These are phyloP conservation scores for Triticum turgidum DNA, from an alignment of 176 grass and related monocot genomes.

Conservation along the genomic window DNA sequence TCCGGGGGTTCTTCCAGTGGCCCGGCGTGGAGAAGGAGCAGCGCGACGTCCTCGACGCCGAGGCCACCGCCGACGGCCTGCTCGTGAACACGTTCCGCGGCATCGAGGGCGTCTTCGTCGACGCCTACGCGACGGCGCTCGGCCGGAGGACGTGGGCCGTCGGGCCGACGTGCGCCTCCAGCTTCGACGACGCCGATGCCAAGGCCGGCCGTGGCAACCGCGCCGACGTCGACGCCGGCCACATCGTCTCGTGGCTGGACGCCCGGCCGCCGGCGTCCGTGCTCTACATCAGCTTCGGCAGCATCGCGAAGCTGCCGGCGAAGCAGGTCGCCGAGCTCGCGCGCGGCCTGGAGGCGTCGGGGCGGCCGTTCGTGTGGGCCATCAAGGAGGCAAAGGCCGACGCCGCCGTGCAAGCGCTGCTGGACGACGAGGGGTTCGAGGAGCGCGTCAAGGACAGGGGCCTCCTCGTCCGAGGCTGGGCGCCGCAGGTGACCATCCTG, in stretches of 20 bases:
- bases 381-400: conserved; percentile 16
- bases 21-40: neutral
- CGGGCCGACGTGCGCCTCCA: neutral
- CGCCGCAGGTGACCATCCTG: conserved; percentile 32
- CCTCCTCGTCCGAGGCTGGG: conserved; percentile 12
- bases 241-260: neutral
- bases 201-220: conserved; percentile 10
- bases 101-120: neutral
- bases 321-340: neutral
- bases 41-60: neutral
- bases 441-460: neutral
- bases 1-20: neutral
- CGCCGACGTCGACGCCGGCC: conserved; percentile 1
- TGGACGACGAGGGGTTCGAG: neutral
- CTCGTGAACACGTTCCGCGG: neutral
- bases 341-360: conserved; percentile 10
- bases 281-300: conserved; percentile 18
- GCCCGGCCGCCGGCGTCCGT: neutral
- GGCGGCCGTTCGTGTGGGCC: conserved; percentile 10
- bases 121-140: neutral
- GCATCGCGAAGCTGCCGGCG: conserved; percentile 7
- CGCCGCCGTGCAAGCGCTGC: conserved; percentile 1
- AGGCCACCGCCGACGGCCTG: conserved; percentile 5
- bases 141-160: neutral
- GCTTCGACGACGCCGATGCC: neutral